phyloP scores from a whole-genome alignment of 495 filamentous ascomycete species.

The Penicillium malachiteum region DNA sequence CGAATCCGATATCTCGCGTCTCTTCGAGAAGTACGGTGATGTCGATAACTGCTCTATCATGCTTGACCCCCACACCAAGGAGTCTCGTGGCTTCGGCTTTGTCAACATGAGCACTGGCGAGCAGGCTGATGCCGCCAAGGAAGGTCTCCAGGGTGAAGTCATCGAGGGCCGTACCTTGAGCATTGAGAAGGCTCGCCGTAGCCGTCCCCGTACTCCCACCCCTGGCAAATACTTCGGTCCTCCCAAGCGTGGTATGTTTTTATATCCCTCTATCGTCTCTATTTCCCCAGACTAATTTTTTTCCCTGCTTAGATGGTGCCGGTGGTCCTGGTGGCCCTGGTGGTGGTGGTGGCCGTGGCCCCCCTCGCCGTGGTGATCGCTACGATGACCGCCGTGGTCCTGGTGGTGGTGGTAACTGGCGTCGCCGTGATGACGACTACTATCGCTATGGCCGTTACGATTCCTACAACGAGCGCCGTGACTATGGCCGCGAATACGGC shows the following conservation, averaged over 20 bases:
- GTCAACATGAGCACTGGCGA: constrained; percentile 97
- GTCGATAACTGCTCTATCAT: constrained; percentile 99
- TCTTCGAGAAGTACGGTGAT: constrained; percentile 98
- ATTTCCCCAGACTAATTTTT: constrained; percentile 19
- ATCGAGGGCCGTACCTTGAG: constrained; percentile 94
- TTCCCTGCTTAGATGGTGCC: constrained; percentile 50
- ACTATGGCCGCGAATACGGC: constrained; percentile 48
- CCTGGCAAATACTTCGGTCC: constrained; percentile 99
- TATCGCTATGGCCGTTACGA: constrained; percentile 57
- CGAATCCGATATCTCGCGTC: constrained; percentile 85
- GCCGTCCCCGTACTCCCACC: constrained; percentile 90
- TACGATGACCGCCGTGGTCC: constrained; percentile 60
- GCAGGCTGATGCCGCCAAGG: constrained; percentile 93
- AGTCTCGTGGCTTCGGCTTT: constrained; percentile 98
- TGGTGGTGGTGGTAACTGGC: constrained; percentile 47
- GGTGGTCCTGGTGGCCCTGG: constrained; percentile 15
- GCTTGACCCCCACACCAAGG: constrained; percentile 95
- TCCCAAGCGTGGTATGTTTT: constrained; percentile 85
- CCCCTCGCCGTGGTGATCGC: constrained; percentile 39
- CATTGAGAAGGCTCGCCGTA: constrained; percentile 98
- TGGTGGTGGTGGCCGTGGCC: constrained; percentile 48
- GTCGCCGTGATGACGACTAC: constrained; percentile 48
- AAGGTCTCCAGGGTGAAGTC: constrained; percentile 90
- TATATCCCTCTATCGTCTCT: neutral
- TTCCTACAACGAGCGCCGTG: constrained; percentile 41